Evolutionary conservation across 2,329 filamentous ascomycete genomes (phyloP), one percentile per base, ranked within the genome.

Genomic region (Geoglossum cookeanum): DNA sequence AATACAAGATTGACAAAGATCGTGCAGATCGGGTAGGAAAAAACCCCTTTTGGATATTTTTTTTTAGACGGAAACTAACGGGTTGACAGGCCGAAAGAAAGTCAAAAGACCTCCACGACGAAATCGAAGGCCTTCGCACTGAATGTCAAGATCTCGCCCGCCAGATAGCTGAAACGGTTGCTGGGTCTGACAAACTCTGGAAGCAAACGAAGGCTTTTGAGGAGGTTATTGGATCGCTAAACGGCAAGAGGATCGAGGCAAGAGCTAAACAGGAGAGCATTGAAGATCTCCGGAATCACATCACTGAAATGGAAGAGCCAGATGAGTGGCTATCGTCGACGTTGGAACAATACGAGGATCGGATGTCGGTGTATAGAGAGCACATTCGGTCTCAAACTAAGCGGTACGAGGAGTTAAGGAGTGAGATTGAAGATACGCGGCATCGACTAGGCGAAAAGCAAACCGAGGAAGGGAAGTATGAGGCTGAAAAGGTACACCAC

Each of bases 401-500:
- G 15, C 78, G 80, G 55, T 91, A 90, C 63, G 72, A 75, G 58
- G 76, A 84, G 29, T 74, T 94, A n/a, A 72, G 71, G 58, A 65
- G 72, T 30, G 69, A 72, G 32, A 72, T 81, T 1, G 71, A 78
- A 58, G 64, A 68, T 3, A 69, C 67, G 53, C 75, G 77, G 2
- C 60, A 64, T 15, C 61, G 65, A 6, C 65, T 74, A 11, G 72
- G 70, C 55, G 60, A 61, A n/a, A 76, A 77, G 62, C 72, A 77
- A 59, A 73, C 69, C 30, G 70, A 75, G 60, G 67, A 69, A 67
- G 91, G 91, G 48, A 87, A 84, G 62, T 82, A 84, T 63, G 80
- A 92, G 68, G 91, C 90, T 1, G 84, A 95, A 66, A 89, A 91
- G 70, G 84, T 87, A 60, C 87, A 85, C 64, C 87, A 92, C 66